Evolutionary conservation across 225 moss, liverwort and hornwort genomes (phyloP).

Genomic region (Climacium dendroides): DNA sequence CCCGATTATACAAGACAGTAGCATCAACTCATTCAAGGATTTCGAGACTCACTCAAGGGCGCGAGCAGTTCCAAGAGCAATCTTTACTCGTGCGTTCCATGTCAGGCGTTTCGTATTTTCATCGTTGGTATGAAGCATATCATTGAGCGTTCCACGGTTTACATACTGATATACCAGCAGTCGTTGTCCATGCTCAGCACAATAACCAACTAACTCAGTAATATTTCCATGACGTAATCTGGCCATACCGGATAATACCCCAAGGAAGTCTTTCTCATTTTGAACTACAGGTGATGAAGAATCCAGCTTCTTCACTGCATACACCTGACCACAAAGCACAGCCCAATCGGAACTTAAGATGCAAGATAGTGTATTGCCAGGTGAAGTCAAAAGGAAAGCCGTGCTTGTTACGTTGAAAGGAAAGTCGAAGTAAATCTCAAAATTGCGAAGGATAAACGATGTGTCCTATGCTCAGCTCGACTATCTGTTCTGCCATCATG

Average conservation of each 20-base stretch:
- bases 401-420: background rate
- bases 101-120: conserved; percentile 43
- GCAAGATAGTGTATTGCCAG: background rate
- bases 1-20: background rate
- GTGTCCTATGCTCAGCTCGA: background rate
- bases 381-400: background rate
- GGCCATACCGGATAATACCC: conserved; percentile 48
- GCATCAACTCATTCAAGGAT: background rate
- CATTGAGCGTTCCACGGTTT: conserved; percentile 49
- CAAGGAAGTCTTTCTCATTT: conserved; percentile 60
- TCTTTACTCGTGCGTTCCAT: conserved; percentile 63
- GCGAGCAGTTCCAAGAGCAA: conserved; percentile 67
- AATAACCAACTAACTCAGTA: conserved; percentile 55
- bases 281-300: conserved; percentile 53
- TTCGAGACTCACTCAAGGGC: conserved; percentile 54
- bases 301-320: conserved; percentile 73
- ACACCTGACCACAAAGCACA: conserved; percentile 20
- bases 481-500: background rate
- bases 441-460: background rate
- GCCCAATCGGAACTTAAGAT: background rate
- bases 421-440: background rate
- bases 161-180: conserved; percentile 56
- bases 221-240: conserved; percentile 55
- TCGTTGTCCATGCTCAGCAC: conserved; percentile 65
- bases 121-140: conserved; percentile 42